Conservation (phyloP, 2,329 filamentous ascomycete genomes). For the Pseudogymnoascus sp. region DNA sequence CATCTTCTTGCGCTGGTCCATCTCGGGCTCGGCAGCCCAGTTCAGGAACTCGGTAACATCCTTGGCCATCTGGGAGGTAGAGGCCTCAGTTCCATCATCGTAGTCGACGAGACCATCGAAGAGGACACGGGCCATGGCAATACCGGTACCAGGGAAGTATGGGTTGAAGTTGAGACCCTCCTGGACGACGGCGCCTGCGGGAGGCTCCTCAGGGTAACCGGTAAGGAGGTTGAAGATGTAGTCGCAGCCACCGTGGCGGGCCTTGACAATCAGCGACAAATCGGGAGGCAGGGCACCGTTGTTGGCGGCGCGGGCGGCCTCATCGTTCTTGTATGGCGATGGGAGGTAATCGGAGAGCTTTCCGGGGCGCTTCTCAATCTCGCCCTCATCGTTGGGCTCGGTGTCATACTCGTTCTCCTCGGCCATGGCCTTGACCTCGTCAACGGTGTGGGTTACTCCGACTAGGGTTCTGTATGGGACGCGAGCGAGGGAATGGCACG, state of each 20-base stretch:
- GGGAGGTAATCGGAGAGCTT: slow-evolving; percentile 98
- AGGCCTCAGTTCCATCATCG: slow-evolving; percentile 89
- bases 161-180: slow-evolving; percentile 99
- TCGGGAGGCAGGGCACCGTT: slow-evolving; percentile 96
- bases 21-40: slow-evolving; percentile 98
- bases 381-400: slow-evolving; percentile 95
- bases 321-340: slow-evolving; percentile 95
- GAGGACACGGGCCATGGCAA: slow-evolving; percentile 96
- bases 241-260: slow-evolving; percentile 91
- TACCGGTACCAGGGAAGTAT: slow-evolving; percentile 98
- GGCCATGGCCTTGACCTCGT: slow-evolving; percentile 94
- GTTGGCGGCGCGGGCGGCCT: slow-evolving; percentile 95
- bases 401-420: slow-evolving; percentile 98
- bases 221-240: slow-evolving; percentile 98
- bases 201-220: slow-evolving; percentile 93
- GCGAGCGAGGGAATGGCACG: slow-evolving; percentile 93
- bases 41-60: slow-evolving; percentile 98
- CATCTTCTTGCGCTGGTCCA: slow-evolving; percentile 99
- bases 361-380: slow-evolving; percentile 96
- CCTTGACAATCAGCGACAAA: slow-evolving; percentile 97
- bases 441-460: slow-evolving; percentile 85
- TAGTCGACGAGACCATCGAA: slow-evolving; percentile 98
- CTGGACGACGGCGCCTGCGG: slow-evolving; percentile 77
- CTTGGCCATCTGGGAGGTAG: slow-evolving; percentile 99
- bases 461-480: slow-evolving; percentile 90